Base-by-base conservation (phyloP, 768 basidiomycete genomes). In the Tulasnella sp. region DNA sequence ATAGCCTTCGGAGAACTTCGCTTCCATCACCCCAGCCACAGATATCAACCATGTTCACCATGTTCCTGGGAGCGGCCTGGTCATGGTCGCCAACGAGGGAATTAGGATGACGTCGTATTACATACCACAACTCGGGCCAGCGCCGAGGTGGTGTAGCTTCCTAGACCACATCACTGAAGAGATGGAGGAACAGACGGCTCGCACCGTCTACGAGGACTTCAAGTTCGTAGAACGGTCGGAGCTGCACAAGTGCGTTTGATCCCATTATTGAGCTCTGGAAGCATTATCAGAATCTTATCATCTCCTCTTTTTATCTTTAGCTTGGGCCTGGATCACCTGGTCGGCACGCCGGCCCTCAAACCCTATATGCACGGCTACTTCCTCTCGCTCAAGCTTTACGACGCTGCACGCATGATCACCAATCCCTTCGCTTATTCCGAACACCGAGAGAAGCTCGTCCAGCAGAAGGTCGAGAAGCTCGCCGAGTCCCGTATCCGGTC, bases 321-420 rank as follows among this genome's bases (percentile, higher is more conserved):
- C 34, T 82, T 99, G 62, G 89, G 92, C n/a, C 72, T 99, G 69
- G 87, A 92, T 64, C 91, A 94, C 69, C 88, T 99, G 65, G 74
- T 96, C 63, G 96, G 96, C 52, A 94, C 93, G 4, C 84, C 92
- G 21, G 83, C 87, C 17, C 87, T 98, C 76, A 94, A 94, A 71
- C 96, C 96, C 3, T 99, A 98, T 73, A 97, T 99, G 94, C 96
- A 99, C 71, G 96, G 96, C 44, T 98, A 93, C 80, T 98, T 99
- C 75, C 72, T 97, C 63, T 89, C 92, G 3, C 83, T 98, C 72
- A 90, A 92, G 66, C 80, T 98, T 4, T 98, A 98, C 74, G 90
- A 93, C 65, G 86, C 93, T 52, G 96, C 96, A 1, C 84, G 93
- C 30, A 80, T 94, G 63, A 92, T 98, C 64, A 85, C 92, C 59